A percentile compares a stretch with the other conserved stretches of the same genome.
Conservation (phyloP, 2,329 filamentous ascomycete genomes). For the Boeremia exigua region DNA sequence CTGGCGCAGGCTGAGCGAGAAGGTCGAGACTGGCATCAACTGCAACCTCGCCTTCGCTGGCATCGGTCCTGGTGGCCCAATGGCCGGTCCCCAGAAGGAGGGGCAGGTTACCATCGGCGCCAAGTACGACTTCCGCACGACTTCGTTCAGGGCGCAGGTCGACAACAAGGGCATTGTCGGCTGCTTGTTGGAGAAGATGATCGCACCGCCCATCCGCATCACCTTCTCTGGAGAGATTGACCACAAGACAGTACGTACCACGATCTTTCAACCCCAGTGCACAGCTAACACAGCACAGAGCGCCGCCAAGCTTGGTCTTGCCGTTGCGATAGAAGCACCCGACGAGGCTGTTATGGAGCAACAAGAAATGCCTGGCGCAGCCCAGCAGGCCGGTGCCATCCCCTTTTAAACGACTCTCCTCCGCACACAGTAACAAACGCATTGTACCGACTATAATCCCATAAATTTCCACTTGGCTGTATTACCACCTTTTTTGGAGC, state of each 20-base stretch:
- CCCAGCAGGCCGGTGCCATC: constrained; percentile 40
- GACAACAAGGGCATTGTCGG: constrained; percentile 94
- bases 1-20: constrained; percentile 91
- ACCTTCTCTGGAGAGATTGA: constrained; percentile 97
- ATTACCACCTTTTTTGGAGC: constrained; percentile 47
- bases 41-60: constrained; percentile 83
- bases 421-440: constrained; percentile 12
- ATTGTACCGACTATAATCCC: constrained; percentile 44
- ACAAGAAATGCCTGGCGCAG: constrained; percentile 42
- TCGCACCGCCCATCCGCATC: constrained; percentile 89
- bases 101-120: constrained; percentile 89
- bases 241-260: constrained; percentile 81
- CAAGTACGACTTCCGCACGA: constrained; percentile 98
- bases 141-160: constrained; percentile 92
- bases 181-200: constrained; percentile 92
- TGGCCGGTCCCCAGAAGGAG: constrained; percentile 77
- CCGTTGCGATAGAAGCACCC: constrained; percentile 69
- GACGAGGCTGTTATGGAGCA: constrained; percentile 51
- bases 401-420: constrained; percentile 46
- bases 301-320: constrained; percentile 92
- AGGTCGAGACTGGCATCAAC: constrained; percentile 94
- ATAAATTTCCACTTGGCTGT: constrained; percentile 49
- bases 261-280: not conserved
- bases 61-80: constrained; percentile 65
- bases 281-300: constrained; percentile 64